Evolutionary conservation across 768 basidiomycete species (phyloP).

Genomic region (Xerocomus spinulosus): DNA sequence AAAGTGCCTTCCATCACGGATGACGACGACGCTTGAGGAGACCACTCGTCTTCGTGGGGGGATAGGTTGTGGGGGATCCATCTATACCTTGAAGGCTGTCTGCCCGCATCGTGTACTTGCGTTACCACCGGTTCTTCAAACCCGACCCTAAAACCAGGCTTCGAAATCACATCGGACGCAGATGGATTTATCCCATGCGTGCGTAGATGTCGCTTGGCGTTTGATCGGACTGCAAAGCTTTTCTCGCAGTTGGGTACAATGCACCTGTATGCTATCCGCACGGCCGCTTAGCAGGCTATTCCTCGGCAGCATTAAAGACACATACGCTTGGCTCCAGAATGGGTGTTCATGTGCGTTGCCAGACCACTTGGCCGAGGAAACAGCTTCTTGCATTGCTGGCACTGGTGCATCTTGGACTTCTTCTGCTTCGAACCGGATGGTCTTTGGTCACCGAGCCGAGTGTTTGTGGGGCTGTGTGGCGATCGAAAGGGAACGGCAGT

Average conservation of each 20-base stretch:
- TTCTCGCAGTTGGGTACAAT: conserved; percentile 57
- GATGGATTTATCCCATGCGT: conserved; percentile 56
- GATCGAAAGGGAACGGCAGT: conserved; percentile 6
- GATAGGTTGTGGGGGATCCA: conserved; percentile 41
- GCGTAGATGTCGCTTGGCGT: conserved; percentile 74
- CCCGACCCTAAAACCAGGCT: conserved; percentile 35
- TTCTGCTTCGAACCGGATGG: conserved; percentile 19
- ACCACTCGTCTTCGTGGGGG: conserved; percentile 27
- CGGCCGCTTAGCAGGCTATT: conserved; percentile 5
- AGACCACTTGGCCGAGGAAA: conserved; percentile 51
- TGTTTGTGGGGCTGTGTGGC: conserved; percentile 3
- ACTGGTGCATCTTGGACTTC: conserved; percentile 49
- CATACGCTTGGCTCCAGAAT: conserved; percentile 49
- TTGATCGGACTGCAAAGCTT: conserved; percentile 73
- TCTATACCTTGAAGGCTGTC: conserved; percentile 32
- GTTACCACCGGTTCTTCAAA: conserved; percentile 45
- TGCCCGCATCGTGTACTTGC: conserved; percentile 38
- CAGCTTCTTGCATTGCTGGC: conserved; percentile 39
- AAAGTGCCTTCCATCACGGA: conserved; percentile 14
- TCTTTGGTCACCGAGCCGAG: conserved; percentile 9
- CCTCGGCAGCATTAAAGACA: neutral
- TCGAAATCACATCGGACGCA: conserved; percentile 14
- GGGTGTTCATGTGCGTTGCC: conserved; percentile 51
- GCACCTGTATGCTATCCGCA: conserved; percentile 37
- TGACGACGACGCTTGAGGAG: conserved; percentile 11